Evolutionary conservation across 1,284 basidiomycete species (phyloP), one percentile per base, ranked within the genome.

Genomic region (Hypsizygus ulmarius): DNA sequence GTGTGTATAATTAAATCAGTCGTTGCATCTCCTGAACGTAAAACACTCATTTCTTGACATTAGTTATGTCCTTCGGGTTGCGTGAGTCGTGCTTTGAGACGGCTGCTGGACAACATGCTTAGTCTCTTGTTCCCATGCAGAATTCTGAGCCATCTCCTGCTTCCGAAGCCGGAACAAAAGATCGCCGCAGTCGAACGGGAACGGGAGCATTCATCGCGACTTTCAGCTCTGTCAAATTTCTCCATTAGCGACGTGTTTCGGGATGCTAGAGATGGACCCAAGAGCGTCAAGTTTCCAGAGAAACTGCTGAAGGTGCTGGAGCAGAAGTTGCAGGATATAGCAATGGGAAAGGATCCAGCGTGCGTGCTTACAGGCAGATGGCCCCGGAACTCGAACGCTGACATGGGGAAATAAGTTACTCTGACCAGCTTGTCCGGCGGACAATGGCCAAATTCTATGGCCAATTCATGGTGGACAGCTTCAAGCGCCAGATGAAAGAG

Each of bases 371-470:
- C 30, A 27, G 34, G 19, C 10, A 19, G 43, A 28, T 10, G 21
- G 28, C 28, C 3, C 8, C 18, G 14, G 39, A 18, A 42, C 11
- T 11, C 37, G 16, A 42, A 34, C 41, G 11, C 45, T 52, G 14
- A 53, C 39, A 37, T 14, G 21, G 5, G n/a, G 11, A 21, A 9
- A 27, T 12, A 58, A 94, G 92, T 15, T 93, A 93, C 65, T 84
- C 85, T 16, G 93, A 96, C 60, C 89, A 92, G 59, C 75, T 93
- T 21, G 86, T 93, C 25, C 82, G 94, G 34, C 77, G 91, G 39
- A 92, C 90, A 1, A 87, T 94, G 75, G 93, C 87, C 42, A 84
- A 88, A 25, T 97, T 96, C 67, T 97, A 94, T 65, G 87, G 87
- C 4, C 88, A 90, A 55, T 90, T 92, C 66, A 86, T 87, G 62